Conservation (phyloP, 2,329 filamentous ascomycete genomes). For the Penicillium rolfsii region DNA sequence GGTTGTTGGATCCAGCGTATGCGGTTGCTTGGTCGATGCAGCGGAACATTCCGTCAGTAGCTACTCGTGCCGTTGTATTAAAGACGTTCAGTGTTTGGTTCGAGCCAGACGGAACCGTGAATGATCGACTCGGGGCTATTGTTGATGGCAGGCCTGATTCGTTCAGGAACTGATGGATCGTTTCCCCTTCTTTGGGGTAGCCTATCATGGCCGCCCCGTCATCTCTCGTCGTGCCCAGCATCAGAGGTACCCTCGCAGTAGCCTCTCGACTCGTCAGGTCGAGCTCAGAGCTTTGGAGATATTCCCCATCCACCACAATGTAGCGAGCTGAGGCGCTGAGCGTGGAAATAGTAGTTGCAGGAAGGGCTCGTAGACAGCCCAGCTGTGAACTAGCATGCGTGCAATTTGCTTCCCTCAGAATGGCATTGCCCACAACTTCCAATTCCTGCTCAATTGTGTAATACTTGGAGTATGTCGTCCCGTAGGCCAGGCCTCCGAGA, state of each 20-base stretch:
- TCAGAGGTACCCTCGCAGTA: constrained; percentile 27
- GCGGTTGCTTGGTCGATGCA: constrained; percentile 64
- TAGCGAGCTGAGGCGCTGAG: constrained; percentile 22
- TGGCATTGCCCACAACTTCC: constrained; percentile 52
- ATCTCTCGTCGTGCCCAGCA: constrained; percentile 29
- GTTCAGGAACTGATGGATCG: constrained; percentile 52
- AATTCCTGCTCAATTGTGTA: constrained; percentile 60
- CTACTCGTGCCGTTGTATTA: constrained; percentile 58
- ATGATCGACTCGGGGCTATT: constrained; percentile 16
- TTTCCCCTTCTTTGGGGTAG: constrained; percentile 47
- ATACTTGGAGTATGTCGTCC: constrained; percentile 62
- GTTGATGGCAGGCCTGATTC: constrained; percentile 14
- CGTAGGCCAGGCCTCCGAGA: constrained; percentile 61
- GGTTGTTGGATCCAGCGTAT: constrained; percentile 51
- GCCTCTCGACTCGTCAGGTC: constrained; percentile 16
- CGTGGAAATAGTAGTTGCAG: constrained; percentile 15
- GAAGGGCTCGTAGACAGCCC: constrained; percentile 51
- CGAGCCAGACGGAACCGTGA: constrained; percentile 51
- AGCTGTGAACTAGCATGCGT: constrained; percentile 49
- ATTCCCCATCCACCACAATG: constrained; percentile 27
- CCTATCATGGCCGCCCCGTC: constrained; percentile 52
- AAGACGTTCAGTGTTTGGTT: constrained; percentile 60
- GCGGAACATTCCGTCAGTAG: constrained; percentile 63
- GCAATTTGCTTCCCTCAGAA: constrained; percentile 59
- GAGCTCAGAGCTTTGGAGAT: constrained; percentile 21